Evolutionary conservation across 768 basidiomycete species (phyloP).

Genomic region (Russula sp.): DNA sequence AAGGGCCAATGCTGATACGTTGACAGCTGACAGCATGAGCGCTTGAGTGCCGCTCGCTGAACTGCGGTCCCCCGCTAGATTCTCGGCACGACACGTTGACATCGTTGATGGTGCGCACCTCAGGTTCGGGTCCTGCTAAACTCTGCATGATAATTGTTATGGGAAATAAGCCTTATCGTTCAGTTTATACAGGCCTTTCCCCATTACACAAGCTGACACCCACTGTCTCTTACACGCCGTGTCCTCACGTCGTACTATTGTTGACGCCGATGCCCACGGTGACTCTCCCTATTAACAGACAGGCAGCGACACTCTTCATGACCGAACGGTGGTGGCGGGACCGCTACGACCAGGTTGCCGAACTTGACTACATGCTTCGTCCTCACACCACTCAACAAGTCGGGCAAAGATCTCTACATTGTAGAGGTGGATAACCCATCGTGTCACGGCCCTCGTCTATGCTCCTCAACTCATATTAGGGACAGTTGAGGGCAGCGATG

Average conservation of each 20-base stretch:
- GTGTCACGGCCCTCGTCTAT: not conserved
- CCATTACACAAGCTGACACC: not conserved
- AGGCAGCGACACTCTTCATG: not conserved
- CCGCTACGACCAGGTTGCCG: not conserved
- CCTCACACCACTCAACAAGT: conserved; percentile 6
- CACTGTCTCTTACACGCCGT: not conserved
- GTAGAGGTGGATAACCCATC: conserved; percentile 9
- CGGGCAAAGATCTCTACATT: conserved; percentile 3
- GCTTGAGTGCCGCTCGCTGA: no score
- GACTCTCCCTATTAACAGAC: not conserved
- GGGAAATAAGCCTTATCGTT: not conserved
- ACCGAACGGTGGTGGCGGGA: no score
- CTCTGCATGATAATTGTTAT: not conserved
- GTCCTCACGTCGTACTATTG: not conserved
- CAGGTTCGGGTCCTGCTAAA: not conserved
- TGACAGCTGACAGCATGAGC: no score
- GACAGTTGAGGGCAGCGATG: conserved; percentile 12
- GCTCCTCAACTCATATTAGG: not conserved
- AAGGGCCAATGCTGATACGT: no score
- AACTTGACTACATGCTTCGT: conserved; percentile 8
- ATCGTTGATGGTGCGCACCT: not conserved
- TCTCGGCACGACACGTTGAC: no score
- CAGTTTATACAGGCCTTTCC: not conserved
- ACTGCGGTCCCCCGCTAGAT: no score
- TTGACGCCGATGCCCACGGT: not conserved